Evolutionary conservation across 139 green algal genomes (phyloP).

Genomic region (Chlamydomonas asymmetrica): DNA sequence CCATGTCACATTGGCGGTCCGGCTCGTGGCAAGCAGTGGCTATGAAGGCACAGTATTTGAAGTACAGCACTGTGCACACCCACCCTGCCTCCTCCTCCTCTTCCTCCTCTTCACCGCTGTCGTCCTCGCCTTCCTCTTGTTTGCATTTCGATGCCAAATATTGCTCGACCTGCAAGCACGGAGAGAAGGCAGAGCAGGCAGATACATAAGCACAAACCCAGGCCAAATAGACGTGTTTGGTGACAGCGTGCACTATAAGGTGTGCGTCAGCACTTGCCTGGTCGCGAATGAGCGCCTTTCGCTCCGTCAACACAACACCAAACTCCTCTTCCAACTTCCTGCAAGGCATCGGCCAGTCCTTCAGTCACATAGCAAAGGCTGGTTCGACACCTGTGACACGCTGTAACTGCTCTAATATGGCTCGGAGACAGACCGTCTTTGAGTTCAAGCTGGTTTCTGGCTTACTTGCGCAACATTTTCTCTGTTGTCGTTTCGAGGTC

Average conservation of each 20-base stretch:
- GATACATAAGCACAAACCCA: not conserved
- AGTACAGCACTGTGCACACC: not conserved
- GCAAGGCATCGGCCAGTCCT: no score
- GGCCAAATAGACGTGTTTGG: not conserved
- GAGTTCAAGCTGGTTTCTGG: no score
- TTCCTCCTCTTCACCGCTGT: conserved; percentile 23
- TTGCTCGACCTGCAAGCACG: conserved; percentile 28
- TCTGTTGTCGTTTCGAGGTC: conserved; percentile 65
- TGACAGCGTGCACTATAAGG: not conserved
- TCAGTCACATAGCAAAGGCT: no score
- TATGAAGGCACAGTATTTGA: not conserved
- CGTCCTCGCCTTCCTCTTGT: conserved; percentile 29
- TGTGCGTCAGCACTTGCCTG: conserved; percentile 28
- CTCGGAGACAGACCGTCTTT: no score
- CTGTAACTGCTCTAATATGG: no score
- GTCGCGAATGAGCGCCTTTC: conserved; percentile 58
- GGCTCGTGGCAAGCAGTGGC: not conserved
- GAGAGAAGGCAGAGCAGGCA: not conserved
- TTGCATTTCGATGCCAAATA: conserved; percentile 28
- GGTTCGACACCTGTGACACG: no score
- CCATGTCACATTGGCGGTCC: not conserved
- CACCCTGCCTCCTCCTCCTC: conserved; percentile 22
- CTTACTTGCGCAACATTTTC: conserved; percentile 71
- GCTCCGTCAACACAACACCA: conserved; percentile 46
- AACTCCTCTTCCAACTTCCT: conserved; percentile 68